phyloP scores from a whole-genome alignment of 2,329 filamentous ascomycete genomes.

The Juglanconis oblonga region DNA sequence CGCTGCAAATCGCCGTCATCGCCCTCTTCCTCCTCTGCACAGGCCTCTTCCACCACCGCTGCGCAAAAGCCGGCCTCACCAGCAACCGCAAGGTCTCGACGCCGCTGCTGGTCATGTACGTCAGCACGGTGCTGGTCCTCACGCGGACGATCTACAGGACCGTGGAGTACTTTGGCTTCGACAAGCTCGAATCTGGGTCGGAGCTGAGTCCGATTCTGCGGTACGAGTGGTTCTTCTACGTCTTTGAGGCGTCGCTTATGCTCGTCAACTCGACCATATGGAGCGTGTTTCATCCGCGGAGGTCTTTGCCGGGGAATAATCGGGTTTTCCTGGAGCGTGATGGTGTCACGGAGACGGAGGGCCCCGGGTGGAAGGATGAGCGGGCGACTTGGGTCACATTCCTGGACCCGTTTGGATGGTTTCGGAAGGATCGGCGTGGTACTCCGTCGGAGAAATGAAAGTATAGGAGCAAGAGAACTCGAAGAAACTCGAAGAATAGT shows the following conservation, averaged over 20 bases:
- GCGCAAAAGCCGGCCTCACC: conserved; percentile 32
- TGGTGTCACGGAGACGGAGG: conserved; percentile 5
- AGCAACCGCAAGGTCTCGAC: conserved; percentile 29
- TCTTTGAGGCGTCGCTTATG: conserved; percentile 56
- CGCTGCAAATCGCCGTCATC: conserved; percentile 55
- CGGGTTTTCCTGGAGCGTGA: conserved; percentile 50
- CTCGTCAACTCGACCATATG: conserved; percentile 46
- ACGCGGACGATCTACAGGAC: conserved; percentile 55
- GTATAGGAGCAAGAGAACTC: too few relatives aligned
- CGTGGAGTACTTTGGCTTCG: conserved; percentile 54
- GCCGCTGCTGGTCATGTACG: conserved; percentile 48
- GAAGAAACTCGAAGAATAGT: too few relatives aligned
- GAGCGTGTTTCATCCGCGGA: conserved; percentile 49
- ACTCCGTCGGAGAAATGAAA: too few relatives aligned
- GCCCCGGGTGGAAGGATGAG: background rate
- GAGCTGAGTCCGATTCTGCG: conserved; percentile 45
- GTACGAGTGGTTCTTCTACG: conserved; percentile 58
- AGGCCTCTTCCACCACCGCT: conserved; percentile 45
- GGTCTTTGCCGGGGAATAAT: conserved; percentile 45
- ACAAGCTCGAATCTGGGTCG: conserved; percentile 29
- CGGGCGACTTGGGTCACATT: background rate
- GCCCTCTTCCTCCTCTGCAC: conserved; percentile 47
- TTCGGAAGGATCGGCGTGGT: background rate
- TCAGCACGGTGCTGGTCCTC: conserved; percentile 46
- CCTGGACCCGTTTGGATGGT: background rate